These are phyloP conservation scores for Rhizopus sp. DNA, from an alignment of 371 early-diverging fungal genomes.

Conservation along the genomic window DNA sequence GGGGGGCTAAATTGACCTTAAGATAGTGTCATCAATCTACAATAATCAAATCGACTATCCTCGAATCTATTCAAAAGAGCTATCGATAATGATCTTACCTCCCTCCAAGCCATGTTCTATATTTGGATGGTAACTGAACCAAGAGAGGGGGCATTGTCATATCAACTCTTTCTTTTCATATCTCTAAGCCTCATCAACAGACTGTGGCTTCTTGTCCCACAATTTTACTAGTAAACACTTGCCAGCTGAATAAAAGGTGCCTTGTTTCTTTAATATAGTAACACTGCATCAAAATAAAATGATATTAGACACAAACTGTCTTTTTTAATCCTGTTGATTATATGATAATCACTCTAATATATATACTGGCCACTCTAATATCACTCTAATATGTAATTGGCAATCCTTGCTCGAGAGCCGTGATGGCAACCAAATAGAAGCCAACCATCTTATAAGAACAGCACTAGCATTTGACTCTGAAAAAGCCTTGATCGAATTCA, in stretches of 20 bases:
- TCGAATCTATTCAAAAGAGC: constrained; percentile 86
- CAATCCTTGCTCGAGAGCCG: no score
- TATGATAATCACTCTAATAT: no score
- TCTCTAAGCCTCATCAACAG: constrained; percentile 62
- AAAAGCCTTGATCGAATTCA: no score
- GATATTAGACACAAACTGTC: no score
- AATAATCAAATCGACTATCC: constrained; percentile 85
- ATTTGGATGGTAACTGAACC: constrained; percentile 38
- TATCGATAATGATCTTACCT: constrained; percentile 73
- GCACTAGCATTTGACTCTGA: no score
- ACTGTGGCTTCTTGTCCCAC: constrained; percentile 55
- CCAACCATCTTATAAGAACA: no score
- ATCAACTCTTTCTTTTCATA: constrained; percentile 65
- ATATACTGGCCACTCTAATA: no score
- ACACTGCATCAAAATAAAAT: no score
- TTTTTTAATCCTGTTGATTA: no score
- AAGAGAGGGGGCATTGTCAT: constrained; percentile 69
- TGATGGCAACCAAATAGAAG: no score
- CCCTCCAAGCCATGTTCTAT: constrained; percentile 14
- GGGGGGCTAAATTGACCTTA: constrained; percentile 78
- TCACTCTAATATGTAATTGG: no score
- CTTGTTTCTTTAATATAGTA: constrained; percentile 7
- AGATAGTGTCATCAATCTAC: constrained; percentile 78
- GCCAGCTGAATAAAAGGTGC: no score
- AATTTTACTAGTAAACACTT: constrained; percentile 47